phyloP scores from a whole-genome alignment of 768 basidiomycete species.

The Collybia nuda region DNA sequence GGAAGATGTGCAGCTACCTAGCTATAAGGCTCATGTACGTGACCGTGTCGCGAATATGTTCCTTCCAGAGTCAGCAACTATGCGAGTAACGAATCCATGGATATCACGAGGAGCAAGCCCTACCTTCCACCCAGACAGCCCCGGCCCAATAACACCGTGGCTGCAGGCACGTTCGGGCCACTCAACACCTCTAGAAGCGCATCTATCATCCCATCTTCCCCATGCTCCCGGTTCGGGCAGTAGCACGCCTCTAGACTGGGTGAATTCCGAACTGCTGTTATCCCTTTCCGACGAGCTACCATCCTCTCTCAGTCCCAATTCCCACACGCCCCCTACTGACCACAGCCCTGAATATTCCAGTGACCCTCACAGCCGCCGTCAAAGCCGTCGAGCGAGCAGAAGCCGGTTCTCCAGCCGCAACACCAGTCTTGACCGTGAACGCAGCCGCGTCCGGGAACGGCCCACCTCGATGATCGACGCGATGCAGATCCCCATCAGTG shows the following conservation, averaged over 20 bases:
- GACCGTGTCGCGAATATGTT: conserved; percentile 86
- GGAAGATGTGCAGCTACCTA: conserved; percentile 75
- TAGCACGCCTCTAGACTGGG: conserved; percentile 65
- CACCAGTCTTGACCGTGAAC: conserved; percentile 54
- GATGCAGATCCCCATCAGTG: conserved; percentile 11
- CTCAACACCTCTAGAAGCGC: conserved; percentile 38
- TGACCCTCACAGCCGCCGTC: conserved; percentile 25
- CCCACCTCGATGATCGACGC: not conserved
- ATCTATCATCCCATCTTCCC: conserved; percentile 40
- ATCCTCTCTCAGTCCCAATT: conserved; percentile 10
- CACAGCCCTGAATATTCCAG: conserved; percentile 15
- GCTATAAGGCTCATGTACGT: conserved; percentile 85
- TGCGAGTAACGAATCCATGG: conserved; percentile 70
- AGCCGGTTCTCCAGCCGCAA: conserved; percentile 40
- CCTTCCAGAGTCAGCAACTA: conserved; percentile 58
- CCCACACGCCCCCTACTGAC: conserved; percentile 19
- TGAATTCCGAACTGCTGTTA: conserved; percentile 81
- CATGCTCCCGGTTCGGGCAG: conserved; percentile 43
- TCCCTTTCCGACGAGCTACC: conserved; percentile 48
- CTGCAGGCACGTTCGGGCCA: conserved; percentile 24
- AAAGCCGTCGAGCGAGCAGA: conserved; percentile 12
- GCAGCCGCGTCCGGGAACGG: not conserved
- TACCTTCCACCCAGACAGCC: conserved; percentile 14
- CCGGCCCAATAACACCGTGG: conserved; percentile 11
- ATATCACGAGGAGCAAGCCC: conserved; percentile 41